Percentiles rank a stretch among this genome's conserved stretches.
Conservation (phyloP, 2,329 filamentous ascomycete genomes). For the Fusarium sublunatum region DNA sequence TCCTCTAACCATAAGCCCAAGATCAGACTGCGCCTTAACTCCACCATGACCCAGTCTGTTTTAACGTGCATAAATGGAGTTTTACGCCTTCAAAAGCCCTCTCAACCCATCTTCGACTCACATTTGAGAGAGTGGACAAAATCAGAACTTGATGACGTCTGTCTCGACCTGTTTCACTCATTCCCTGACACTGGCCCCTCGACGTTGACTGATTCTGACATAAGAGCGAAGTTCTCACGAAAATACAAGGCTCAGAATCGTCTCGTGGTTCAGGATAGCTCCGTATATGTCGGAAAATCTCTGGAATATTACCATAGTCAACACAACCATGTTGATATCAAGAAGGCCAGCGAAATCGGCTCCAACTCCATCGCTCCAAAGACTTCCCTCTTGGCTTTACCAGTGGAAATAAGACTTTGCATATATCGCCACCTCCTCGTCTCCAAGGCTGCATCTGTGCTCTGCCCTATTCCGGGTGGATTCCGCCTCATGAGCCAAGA, state of each 20-base stretch:
- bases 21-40: neutral
- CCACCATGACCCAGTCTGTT: constrained; percentile 2
- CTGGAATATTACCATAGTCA: neutral
- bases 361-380: neutral
- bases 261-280: neutral
- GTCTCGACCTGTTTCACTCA: neutral
- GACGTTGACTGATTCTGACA: too few relatives aligned
- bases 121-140: neutral
- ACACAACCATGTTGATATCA: neutral
- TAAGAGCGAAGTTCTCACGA: neutral
- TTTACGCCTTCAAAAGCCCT: neutral
- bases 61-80: neutral
- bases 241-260: constrained; percentile 2
- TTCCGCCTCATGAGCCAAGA: constrained; percentile 14
- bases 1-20: neutral
- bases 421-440: constrained; percentile 26
- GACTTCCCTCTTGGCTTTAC: constrained; percentile 2
- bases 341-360: neutral
- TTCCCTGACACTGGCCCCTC: neutral
- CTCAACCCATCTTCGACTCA: neutral
- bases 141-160: constrained; percentile 16
- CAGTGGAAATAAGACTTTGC: constrained; percentile 20
- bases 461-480: neutral
- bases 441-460: neutral
- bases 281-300: neutral